phyloP scores from a whole-genome alignment of 1,284 basidiomycete genomes.

The Testicularia cyperi region DNA sequence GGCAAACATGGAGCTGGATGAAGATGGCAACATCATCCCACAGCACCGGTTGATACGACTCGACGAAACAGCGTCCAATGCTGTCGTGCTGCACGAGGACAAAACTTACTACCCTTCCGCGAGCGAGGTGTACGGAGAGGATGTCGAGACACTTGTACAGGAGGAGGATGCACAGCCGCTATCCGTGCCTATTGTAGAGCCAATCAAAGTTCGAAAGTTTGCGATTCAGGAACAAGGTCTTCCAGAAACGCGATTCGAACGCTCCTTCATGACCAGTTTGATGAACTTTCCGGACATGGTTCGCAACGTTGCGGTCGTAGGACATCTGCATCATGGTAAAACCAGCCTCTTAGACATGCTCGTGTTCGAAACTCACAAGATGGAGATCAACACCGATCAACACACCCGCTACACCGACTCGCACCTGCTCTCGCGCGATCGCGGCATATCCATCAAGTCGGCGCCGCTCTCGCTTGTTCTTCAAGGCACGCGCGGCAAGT shows the following conservation, averaged over 20 bases:
- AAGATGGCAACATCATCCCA: slow-evolving; percentile 62
- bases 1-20: slow-evolving; percentile 52
- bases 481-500: slow-evolving; percentile 84
- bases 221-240: slow-evolving; percentile 64
- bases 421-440: slow-evolving; percentile 80
- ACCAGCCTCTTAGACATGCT: slow-evolving; percentile 96
- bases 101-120: slow-evolving; percentile 98
- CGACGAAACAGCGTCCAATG: slow-evolving; percentile 67
- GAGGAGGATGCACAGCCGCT: slow-evolving; percentile 97
- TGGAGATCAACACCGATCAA: slow-evolving; percentile 64
- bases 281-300: slow-evolving; percentile 91
- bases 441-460: slow-evolving; percentile 93
- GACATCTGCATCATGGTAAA: slow-evolving; percentile 97
- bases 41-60: slow-evolving; percentile 51
- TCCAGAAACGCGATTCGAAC: slow-evolving; percentile 50
- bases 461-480: slow-evolving; percentile 92
- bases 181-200: slow-evolving; percentile 91
- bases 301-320: slow-evolving; percentile 65
- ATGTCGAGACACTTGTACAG: slow-evolving; percentile 94
- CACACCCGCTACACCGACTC: slow-evolving; percentile 88
- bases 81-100: slow-evolving; percentile 91
- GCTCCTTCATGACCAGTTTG: slow-evolving; percentile 86
- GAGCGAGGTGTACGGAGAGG: slow-evolving; percentile 85
- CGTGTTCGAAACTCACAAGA: slow-evolving; percentile 91
- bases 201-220: slow-evolving; percentile 91